Evolutionary conservation across 2,329 filamentous ascomycete species (phyloP).

Genomic region (Aurifilum marmelostoma): DNA sequence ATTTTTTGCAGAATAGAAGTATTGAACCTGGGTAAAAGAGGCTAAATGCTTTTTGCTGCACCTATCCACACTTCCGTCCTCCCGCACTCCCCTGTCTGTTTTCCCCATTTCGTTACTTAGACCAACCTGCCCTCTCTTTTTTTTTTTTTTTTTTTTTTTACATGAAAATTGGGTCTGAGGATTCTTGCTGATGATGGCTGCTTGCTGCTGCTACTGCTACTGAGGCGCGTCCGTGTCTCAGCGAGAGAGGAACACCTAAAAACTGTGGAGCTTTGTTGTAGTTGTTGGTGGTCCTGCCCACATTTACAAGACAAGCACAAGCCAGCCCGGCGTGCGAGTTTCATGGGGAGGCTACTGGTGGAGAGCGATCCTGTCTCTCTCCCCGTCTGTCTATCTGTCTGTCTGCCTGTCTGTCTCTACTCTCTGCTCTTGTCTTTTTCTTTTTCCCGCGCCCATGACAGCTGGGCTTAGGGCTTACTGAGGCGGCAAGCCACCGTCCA

Average conservation of each 20-base stretch:
- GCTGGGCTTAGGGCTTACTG: conserved; percentile 6
- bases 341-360: not conserved
- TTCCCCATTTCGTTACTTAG: not conserved
- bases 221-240: not conserved
- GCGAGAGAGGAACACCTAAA: not conserved
- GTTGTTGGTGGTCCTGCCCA: not conserved
- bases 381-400: not conserved
- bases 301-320: not conserved
- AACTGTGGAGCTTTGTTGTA: not conserved
- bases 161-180: not conserved
- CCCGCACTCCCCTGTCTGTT: not conserved
- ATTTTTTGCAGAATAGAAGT: not conserved
- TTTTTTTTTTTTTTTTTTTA: not conserved
- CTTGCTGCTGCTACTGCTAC: no score
- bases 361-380: not conserved
- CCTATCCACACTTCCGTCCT: not conserved
- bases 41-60: not conserved
- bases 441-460: not conserved
- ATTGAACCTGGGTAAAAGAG: not conserved
- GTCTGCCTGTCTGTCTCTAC: not conserved
- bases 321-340: not conserved
- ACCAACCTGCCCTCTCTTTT: not conserved
- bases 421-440: not conserved
- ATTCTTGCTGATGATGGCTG: not conserved
- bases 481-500: conserved; percentile 3